Base-by-base conservation (phyloP, 352 stramenopile species). In the Pseudoperonospora humuli region DNA sequence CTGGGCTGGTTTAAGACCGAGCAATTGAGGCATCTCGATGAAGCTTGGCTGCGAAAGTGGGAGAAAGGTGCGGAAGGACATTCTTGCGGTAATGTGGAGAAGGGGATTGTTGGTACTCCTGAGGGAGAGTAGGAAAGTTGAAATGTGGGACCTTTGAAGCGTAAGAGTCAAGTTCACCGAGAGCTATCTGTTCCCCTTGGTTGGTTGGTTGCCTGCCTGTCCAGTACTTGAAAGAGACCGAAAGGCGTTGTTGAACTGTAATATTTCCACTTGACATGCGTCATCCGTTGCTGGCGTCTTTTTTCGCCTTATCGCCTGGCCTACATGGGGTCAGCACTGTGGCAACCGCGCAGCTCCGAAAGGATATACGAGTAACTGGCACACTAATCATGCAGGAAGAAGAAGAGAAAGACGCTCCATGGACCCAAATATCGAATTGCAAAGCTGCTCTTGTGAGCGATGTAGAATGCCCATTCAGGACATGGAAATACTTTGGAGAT, bases 241-340 rank as follows among this genome's bases (percentile, higher is more conserved):
- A 59, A 36, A 57, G 58, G 39, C 54, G 48, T 54, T 53, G 40
- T 13, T 42, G 26, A 41, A 37, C 26, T 24, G 44, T 45, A 68
- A 68, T 52, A 61, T 68, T n/a, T 68, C 54, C 54, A 68, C 59
- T 68, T 68, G 50, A 68, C 54, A 50, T 57, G 39, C 54, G 57
- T 60, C 53, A 67, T 56, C 52, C 46, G 52, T 68, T 61, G 45
- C 45, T 34, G 8, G 17, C 23, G 53, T 37, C 54, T 48, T 61
- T 50, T 64, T 64, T 59, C n/a, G n/a, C n/a, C 35, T 39, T 28
- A 47, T 39, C 43, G 52, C 57, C 52, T 64, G 53, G 46, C 53
- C 28, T 49, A 2, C 49, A 61, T 43, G 50, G 27, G 59, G 59
- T 61, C 59, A 68, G 59, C 17, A 36, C 26, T 32, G n/a, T 23